A percentile compares a stretch with the other conserved stretches of the same genome.
Evolutionary conservation across 345 rosid genomes (phyloP).

Genomic region (Durio zibethinus): DNA sequence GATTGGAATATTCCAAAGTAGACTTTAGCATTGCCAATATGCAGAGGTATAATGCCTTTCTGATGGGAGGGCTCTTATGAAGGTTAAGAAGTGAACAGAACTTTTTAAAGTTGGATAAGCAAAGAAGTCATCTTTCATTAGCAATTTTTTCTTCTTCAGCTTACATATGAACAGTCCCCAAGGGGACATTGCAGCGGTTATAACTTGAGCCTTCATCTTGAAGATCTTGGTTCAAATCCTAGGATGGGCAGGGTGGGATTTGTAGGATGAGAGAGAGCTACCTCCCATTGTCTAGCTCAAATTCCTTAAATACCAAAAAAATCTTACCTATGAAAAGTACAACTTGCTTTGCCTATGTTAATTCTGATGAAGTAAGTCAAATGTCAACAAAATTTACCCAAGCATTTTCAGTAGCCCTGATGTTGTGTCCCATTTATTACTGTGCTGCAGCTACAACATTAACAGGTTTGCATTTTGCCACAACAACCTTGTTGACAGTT

Average conservation of each 20-base stretch:
- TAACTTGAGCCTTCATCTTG: neutral
- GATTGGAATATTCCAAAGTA: neutral
- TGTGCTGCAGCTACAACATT: conserved; percentile 83
- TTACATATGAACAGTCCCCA: neutral
- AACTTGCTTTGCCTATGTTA: neutral
- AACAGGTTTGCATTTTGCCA: conserved; percentile 96
- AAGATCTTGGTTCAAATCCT: neutral
- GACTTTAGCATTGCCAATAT: neutral
- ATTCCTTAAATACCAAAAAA: neutral
- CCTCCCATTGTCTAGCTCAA: neutral
- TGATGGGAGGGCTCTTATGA: neutral
- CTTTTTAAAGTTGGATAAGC: neutral
- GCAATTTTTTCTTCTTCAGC: neutral
- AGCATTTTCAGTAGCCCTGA: conserved; percentile 13
- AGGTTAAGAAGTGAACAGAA: neutral
- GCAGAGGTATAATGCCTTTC: neutral
- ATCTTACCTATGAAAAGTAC: neutral
- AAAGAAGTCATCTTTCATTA: neutral
- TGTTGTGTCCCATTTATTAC: conserved; percentile 17
- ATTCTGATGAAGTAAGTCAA: conserved; percentile 1
- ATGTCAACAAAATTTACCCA: neutral
- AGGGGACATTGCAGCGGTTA: neutral
- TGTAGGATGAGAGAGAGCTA: neutral
- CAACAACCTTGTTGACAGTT: conserved; percentile 73
- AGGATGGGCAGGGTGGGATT: neutral